Evolutionary conservation across 148 eudicot species (phyloP), one percentile per base, ranked within the genome.

Genomic region (Silene latifolia): DNA sequence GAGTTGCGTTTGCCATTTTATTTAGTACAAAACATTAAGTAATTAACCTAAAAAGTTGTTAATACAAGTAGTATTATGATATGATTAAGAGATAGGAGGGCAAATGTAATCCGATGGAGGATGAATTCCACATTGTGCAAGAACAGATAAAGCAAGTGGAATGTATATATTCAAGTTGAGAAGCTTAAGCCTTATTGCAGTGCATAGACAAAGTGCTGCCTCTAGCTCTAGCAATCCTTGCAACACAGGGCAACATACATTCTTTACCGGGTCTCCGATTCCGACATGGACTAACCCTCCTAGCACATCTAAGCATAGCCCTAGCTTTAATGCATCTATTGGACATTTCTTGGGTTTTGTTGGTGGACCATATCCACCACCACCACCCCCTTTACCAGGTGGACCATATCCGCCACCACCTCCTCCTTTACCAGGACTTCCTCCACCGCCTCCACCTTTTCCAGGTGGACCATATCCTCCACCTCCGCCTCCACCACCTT

Each of bases 161-260:
- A 90, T 77, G 56, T 80, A 89, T 46, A 92, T 84, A 75, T 88
- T 89, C 53, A 92, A 86, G 77, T 95, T 92, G 1, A 95, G 88
- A 29, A 95, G 89, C 76, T 89, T 93, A 1, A 92, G 81, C 81
- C 94, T 95, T 78, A 95, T 86, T 29, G 89, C 84, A 0, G 96
- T 90, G 89, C 99, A 95, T 7, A 95, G 84, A 80, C 99, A 95
- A 25, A 95, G 23, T 6, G 98, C 96, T 8, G 98, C 98, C 78
- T 95, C 98, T 7, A 95, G 82, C 85, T 95, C 97, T 4, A 90
- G 86, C 80, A 95, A 82, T 25, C 97, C 97, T 85, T 86, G 82
- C 15, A 95, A 72, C 74, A 95, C 96, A 1, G 97, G 99, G 65
- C 99, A 95, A 21, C 99, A 95, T 35, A 81, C 84, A 63, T 95